Evolutionary conservation across 805 yeast species (phyloP).

Genomic region (Pichia exigua): DNA sequence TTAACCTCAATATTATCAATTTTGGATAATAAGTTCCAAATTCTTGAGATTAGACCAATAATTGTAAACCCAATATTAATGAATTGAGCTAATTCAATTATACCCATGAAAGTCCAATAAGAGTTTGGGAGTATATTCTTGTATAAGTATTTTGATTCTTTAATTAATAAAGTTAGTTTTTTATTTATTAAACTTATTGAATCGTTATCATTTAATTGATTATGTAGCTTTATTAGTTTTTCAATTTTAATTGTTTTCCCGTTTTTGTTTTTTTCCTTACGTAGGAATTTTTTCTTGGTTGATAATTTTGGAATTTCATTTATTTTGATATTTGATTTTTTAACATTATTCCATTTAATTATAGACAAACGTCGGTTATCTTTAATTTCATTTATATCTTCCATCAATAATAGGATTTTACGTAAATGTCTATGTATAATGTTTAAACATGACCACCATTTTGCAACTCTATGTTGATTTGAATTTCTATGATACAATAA

Average conservation of each 20-base stretch:
- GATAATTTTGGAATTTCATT: constrained; percentile 7
- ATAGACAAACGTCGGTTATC: constrained; percentile 6
- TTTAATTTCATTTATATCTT: constrained; percentile 20
- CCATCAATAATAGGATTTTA: constrained; percentile 28
- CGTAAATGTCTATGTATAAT: constrained; percentile 52
- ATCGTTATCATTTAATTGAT: neutral
- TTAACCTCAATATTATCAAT: neutral
- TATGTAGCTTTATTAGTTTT: neutral
- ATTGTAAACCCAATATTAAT: constrained; percentile 64
- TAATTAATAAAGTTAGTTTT: neutral
- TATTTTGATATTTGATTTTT: neutral
- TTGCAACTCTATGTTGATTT: constrained; percentile 66
- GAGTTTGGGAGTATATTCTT: constrained; percentile 37
- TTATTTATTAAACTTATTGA: neutral
- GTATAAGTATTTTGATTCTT: constrained; percentile 24
- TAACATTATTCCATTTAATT: constrained; percentile 7
- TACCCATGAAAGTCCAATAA: constrained; percentile 54
- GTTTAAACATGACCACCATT: constrained; percentile 72
- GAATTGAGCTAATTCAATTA: constrained; percentile 71
- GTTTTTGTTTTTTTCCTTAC: constrained; percentile 2
- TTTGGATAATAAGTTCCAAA: constrained; percentile 22
- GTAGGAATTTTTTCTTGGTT: neutral
- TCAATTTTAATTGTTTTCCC: neutral
- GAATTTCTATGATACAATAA: constrained; percentile 61
- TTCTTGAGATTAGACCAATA: constrained; percentile 45